phyloP scores from a whole-genome alignment of 1,284 basidiomycete genomes.

The Phaffia rhodozyma region DNA sequence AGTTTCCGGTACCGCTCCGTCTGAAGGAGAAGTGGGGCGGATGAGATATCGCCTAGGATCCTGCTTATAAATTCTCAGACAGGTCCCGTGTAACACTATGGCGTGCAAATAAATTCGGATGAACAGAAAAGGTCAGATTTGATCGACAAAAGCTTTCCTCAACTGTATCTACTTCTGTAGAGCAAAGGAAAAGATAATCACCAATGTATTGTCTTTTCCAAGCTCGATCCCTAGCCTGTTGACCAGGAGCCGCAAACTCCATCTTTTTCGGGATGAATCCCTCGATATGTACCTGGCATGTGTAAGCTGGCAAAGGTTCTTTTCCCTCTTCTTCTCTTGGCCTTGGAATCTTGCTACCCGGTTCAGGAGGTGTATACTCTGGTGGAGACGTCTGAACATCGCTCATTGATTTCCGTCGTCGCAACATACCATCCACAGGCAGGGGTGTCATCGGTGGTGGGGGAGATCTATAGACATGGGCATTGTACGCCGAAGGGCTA shows the following conservation, averaged over 20 bases:
- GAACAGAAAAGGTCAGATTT: background rate
- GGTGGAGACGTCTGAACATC: slow-evolving; percentile 35
- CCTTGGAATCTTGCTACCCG: slow-evolving; percentile 28
- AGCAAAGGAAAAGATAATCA: background rate
- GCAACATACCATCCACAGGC: slow-evolving; percentile 21
- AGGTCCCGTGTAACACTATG: slow-evolving; percentile 75
- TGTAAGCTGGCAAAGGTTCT: slow-evolving; percentile 71
- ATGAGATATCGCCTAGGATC: slow-evolving; percentile 38
- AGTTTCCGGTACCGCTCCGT: slow-evolving; percentile 27
- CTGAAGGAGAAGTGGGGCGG: slow-evolving; percentile 25
- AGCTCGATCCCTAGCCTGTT: slow-evolving; percentile 77
- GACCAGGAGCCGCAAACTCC: slow-evolving; percentile 76
- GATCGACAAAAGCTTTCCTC: background rate
- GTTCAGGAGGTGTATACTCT: slow-evolving; percentile 33
- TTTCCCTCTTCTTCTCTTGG: slow-evolving; percentile 58
- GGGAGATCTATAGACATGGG: slow-evolving; percentile 1
- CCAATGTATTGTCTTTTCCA: slow-evolving; percentile 75
- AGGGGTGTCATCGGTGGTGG: slow-evolving; percentile 3
- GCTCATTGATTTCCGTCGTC: slow-evolving; percentile 37
- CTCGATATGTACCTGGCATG: slow-evolving; percentile 69
- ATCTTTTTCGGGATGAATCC: slow-evolving; percentile 84
- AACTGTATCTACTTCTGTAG: background rate
- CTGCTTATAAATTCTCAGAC: slow-evolving; percentile 69
- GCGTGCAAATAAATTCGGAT: background rate
- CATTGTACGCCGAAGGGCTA: background rate